These are phyloP conservation scores for Colletotrichum shisoi DNA, from an alignment of 2,329 filamentous ascomycete genomes.

Conservation along the genomic window DNA sequence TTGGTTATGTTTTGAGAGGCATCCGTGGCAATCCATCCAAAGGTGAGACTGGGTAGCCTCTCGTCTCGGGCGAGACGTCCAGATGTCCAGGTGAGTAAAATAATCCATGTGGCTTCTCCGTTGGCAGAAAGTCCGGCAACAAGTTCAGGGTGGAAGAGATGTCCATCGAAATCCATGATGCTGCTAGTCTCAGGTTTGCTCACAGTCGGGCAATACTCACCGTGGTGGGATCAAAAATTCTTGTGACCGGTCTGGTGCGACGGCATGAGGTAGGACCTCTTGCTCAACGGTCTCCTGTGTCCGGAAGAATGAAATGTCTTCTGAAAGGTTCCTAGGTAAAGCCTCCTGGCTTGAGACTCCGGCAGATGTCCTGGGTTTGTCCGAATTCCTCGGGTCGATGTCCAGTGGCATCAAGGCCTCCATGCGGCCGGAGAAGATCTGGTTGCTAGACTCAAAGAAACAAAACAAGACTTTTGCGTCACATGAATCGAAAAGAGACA, in stretches of 20 bases:
- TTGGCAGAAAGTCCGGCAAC: conserved; percentile 6
- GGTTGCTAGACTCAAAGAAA: conserved; percentile 41
- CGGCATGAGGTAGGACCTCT: conserved; percentile 36
- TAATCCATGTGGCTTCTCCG: conserved; percentile 13
- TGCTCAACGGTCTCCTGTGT: conserved; percentile 29
- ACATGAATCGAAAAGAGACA: conserved; percentile 47
- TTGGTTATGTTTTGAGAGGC: conserved; percentile 2
- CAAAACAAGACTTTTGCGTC: conserved; percentile 45
- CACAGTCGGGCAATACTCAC: conserved; percentile 53
- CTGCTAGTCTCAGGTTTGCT: conserved; percentile 20
- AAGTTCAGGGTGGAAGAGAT: conserved; percentile 36
- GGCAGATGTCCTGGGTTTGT: background rate
- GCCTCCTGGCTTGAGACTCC: conserved; percentile 18
- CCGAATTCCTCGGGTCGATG: conserved; percentile 30
- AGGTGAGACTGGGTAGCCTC: conserved; percentile 24
- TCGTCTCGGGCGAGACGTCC: conserved; percentile 31
- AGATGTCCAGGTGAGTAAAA: conserved; percentile 2
- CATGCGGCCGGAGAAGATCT: conserved; percentile 31
- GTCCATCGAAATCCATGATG: conserved; percentile 41
- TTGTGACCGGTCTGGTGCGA: conserved; percentile 47
- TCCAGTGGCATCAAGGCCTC: conserved; percentile 30
- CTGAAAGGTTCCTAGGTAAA: conserved; percentile 26
- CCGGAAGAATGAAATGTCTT: conserved; percentile 16
- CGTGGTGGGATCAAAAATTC: conserved; percentile 38
- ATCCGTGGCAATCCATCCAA: conserved; percentile 27